Evolutionary conservation across 2,329 filamentous ascomycete genomes (phyloP).

Genomic region (Botrytis medusae): DNA sequence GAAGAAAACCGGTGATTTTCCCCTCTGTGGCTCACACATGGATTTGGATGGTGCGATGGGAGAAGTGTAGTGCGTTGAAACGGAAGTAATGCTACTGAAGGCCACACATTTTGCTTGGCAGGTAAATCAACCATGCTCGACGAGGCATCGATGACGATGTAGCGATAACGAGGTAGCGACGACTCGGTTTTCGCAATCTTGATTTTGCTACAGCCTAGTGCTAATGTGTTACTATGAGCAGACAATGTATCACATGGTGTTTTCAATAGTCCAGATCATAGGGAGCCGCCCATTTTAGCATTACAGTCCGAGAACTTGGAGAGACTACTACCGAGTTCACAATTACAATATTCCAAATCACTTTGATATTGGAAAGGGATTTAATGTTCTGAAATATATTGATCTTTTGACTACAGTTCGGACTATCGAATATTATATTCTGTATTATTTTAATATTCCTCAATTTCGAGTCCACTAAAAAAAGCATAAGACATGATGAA

Average conservation of each 20-base stretch:
- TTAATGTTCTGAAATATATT: not conserved
- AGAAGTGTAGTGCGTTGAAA: not conserved
- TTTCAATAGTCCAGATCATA: not conserved
- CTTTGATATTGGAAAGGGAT: not conserved
- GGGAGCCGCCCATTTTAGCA: not conserved
- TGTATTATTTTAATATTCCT: not conserved
- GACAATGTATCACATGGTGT: not conserved
- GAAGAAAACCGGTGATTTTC: not conserved
- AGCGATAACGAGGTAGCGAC: not conserved
- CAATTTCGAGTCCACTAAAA: not conserved
- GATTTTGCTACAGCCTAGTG: not conserved
- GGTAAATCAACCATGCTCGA: not conserved
- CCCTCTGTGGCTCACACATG: rapidly evolving
- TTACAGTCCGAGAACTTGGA: not conserved
- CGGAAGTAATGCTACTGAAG: not conserved
- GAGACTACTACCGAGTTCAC: not conserved
- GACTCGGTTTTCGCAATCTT: not conserved
- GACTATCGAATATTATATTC: not conserved
- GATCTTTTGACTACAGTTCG: not conserved
- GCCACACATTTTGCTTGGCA: not conserved
- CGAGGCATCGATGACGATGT: too few relatives aligned
- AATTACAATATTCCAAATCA: not conserved
- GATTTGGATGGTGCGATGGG: rapidly evolving
- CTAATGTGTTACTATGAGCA: not conserved
- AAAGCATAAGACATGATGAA: not conserved